Percentiles rank a stretch among this genome's conserved stretches.
Evolutionary conservation across 2,329 filamentous ascomycete genomes (phyloP).

Genomic region (Periconia sp.): DNA sequence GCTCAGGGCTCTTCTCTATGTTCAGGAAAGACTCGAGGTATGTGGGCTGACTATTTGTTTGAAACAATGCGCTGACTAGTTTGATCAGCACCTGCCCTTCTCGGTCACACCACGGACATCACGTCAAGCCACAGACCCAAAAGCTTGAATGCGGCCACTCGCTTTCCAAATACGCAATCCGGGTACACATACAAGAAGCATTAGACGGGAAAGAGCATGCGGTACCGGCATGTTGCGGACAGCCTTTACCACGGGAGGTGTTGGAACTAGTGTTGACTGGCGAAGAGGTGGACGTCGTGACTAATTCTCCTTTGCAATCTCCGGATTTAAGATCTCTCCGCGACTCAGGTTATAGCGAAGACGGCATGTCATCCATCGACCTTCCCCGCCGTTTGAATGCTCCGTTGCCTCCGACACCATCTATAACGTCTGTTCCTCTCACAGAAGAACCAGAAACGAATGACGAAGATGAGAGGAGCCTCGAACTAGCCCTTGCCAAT

Average conservation of each 20-base stretch:
- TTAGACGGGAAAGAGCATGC: slow-evolving; percentile 32
- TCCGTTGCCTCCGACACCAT: no score
- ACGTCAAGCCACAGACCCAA: slow-evolving; percentile 27
- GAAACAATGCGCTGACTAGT: slow-evolving; percentile 19
- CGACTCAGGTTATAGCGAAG: slow-evolving; percentile 36
- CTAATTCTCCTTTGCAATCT: slow-evolving; percentile 15
- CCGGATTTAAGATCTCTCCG: slow-evolving; percentile 23
- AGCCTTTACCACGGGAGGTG: slow-evolving; percentile 46
- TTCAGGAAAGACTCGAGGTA: slow-evolving; percentile 41
- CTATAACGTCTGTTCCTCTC: no score
- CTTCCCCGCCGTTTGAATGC: slow-evolving; percentile 16
- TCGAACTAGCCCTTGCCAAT: slow-evolving; percentile 28
- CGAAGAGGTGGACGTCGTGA: slow-evolving; percentile 44
- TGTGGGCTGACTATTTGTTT: slow-evolving; percentile 4
- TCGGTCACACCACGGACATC: slow-evolving; percentile 29
- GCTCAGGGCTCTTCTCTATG: slow-evolving; percentile 37
- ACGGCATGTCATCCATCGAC: slow-evolving; percentile 29
- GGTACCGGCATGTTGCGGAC: slow-evolving; percentile 50
- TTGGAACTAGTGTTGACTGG: slow-evolving; percentile 47
- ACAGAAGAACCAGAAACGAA: neutral
- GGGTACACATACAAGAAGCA: slow-evolving; percentile 44
- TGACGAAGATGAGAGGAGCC: slow-evolving; percentile 23
- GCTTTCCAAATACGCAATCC: slow-evolving; percentile 32
- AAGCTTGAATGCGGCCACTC: slow-evolving; percentile 41
- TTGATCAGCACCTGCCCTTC: slow-evolving; percentile 31